A percentile compares a stretch with the other conserved stretches of the same genome.
Conservation (phyloP, 306 rosid genomes). For the Nissolia schottii region DNA sequence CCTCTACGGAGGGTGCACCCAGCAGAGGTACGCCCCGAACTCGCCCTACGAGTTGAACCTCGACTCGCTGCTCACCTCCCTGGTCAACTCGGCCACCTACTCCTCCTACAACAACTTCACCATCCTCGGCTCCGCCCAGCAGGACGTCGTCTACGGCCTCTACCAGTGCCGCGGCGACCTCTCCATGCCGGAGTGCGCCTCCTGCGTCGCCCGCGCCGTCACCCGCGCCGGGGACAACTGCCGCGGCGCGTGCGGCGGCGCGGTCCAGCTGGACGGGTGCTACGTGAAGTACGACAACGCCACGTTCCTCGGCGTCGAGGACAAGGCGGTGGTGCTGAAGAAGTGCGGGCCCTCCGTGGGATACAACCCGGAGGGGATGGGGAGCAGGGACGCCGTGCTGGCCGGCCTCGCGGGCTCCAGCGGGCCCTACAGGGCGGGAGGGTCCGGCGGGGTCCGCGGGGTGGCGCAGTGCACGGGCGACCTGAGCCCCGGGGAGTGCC, state of each 20-base stretch:
- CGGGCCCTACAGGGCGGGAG: conserved; percentile 59
- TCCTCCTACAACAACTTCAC: conserved; percentile 79
- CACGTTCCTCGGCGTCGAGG: conserved; percentile 64
- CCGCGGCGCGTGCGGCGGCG: conserved; percentile 49
- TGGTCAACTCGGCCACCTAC: conserved; percentile 90
- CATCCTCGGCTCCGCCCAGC: conserved; percentile 46
- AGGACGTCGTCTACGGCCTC: conserved; percentile 67
- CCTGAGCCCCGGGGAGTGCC: conserved; percentile 53
- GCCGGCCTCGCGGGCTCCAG: conserved; percentile 43
- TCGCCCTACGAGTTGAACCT: conserved; percentile 68
- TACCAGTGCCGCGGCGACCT: conserved; percentile 95
- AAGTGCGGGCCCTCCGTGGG: conserved; percentile 83
- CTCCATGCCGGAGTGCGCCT: conserved; percentile 84
- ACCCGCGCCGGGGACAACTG: conserved; percentile 54
- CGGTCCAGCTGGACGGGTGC: conserved; percentile 81
- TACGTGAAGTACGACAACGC: conserved; percentile 79
- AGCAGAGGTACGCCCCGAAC: conserved; percentile 49
- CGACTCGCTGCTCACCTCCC: conserved; percentile 68
- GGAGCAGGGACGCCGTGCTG: conserved; percentile 52
- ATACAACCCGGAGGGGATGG: conserved; percentile 46
- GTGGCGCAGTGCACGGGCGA: conserved; percentile 77
- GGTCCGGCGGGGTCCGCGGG: conserved; percentile 55
- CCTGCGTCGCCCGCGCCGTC: conserved; percentile 63
- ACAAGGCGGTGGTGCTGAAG: conserved; percentile 68
- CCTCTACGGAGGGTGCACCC: conserved; percentile 77